Evolutionary conservation across 495 filamentous ascomycete genomes (phyloP), one percentile per base, ranked within the genome.

Genomic region (Evansstolkia leycettana): DNA sequence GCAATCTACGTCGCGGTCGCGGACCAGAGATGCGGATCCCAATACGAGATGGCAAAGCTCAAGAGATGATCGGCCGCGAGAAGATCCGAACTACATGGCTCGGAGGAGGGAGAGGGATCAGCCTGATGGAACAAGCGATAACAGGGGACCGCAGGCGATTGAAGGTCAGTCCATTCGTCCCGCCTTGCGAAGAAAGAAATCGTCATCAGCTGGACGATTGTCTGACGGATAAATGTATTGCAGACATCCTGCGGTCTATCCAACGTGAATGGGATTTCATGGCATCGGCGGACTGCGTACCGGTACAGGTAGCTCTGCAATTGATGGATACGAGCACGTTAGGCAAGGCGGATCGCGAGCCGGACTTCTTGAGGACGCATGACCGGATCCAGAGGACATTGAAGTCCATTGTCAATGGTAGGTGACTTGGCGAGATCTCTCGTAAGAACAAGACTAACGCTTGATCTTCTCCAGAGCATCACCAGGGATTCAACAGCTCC

Each of bases 401-500:
- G 39, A 94, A 93, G 57, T 76, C 80, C 31, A 94, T 99, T 51
- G 90, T 99, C 33, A 94, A 99, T 57, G 73, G 64, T 70, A 43
- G 17, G 48, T 48, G 17, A 15, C 17, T 7, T 3, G 17, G 3
- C 11, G 17, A 24, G 6, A 3, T 8, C 6, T 18, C 13, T 7
- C 2, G 17, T 18, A 25, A 34, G 7, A 13, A 11, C 17, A 23
- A n/a, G 7, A 6, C 13, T 18, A 13, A 12, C 7, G 3, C 17
- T n/a, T 3, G 10, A 24, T 7, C 24, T 18, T 20, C 31, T 36
- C 13, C 34, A 78, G 88, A 96, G 60, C 89, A 99, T 51, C 89
- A 96, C 46, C 90, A 99, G 57, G 90, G 87, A 19, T 99, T 99
- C 69, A 99, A 95, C 54, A 95, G 86, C 59, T 94, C 87, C 27